Conservation (phyloP, 768 basidiomycete species). For the Galerina sulciceps region DNA sequence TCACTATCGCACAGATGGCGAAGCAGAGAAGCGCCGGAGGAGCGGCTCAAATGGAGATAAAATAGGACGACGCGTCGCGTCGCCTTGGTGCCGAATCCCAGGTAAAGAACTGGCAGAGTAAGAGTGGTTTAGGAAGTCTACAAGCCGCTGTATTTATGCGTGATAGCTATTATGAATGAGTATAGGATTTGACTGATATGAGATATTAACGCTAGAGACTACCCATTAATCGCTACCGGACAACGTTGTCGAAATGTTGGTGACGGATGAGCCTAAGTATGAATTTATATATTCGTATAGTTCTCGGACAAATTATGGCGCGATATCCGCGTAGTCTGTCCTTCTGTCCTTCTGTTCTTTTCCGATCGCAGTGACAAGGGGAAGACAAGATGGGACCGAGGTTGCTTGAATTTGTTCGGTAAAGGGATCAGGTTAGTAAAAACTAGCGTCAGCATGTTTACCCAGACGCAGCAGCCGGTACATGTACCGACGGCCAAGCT, state of each 20-base stretch:
- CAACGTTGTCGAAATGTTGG: neutral
- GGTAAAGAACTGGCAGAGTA: neutral
- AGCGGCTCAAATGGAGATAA: slow-evolving; percentile 13
- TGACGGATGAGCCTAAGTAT: slow-evolving; percentile 2
- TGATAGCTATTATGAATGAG: neutral
- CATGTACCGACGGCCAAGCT: neutral
- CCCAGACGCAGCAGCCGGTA: too few relatives aligned
- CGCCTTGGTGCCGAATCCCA: slow-evolving; percentile 10
- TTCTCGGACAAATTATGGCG: too few relatives aligned
- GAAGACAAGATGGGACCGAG: too few relatives aligned
- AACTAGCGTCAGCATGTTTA: too few relatives aligned
- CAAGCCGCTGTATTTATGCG: neutral
- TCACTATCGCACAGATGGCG: neutral
- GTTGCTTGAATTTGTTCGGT: too few relatives aligned
- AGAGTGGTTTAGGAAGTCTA: neutral
- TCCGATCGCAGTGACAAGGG: too few relatives aligned
- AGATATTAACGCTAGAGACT: too few relatives aligned
- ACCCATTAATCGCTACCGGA: neutral
- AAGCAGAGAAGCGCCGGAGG: slow-evolving; percentile 11
- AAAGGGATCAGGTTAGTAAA: too few relatives aligned
- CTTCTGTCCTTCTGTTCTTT: too few relatives aligned
- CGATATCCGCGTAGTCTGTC: too few relatives aligned
- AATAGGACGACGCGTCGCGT: neutral
- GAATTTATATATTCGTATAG: too few relatives aligned
- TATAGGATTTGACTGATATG: too few relatives aligned